These are phyloP conservation scores for Oryza longistaminata DNA, from an alignment of 176 grass and related monocot species.

Conservation along the genomic window DNA sequence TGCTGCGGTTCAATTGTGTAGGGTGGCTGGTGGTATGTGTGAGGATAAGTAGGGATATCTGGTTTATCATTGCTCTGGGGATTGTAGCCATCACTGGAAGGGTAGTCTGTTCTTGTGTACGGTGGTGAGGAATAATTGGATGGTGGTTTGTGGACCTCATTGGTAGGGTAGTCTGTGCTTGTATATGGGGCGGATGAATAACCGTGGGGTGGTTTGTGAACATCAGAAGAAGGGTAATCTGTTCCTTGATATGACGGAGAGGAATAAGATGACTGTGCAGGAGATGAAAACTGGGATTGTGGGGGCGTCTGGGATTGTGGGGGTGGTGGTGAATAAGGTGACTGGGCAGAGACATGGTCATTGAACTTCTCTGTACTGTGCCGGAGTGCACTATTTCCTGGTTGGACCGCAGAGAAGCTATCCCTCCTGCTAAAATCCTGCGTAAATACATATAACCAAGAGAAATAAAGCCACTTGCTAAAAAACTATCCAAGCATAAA, in stretches of 20 bases:
- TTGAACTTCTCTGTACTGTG: slow-evolving; percentile 46
- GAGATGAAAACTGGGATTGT: slow-evolving; percentile 37
- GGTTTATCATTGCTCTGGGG: slow-evolving; percentile 33
- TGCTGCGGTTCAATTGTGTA: slow-evolving; percentile 56
- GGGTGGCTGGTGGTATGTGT: slow-evolving; percentile 63
- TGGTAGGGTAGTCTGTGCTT: slow-evolving; percentile 54
- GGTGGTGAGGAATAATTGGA: slow-evolving; percentile 60
- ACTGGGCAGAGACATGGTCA: slow-evolving; percentile 42
- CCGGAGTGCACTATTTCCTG: slow-evolving; percentile 24
- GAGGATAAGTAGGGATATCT: slow-evolving; percentile 61
- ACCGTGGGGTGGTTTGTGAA: slow-evolving; percentile 38
- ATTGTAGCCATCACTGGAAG: slow-evolving; percentile 56
- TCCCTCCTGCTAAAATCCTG: slow-evolving; percentile 63
- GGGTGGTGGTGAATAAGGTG: slow-evolving; percentile 48
- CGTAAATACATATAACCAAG: slow-evolving; percentile 15
- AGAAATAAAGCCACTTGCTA: not conserved
- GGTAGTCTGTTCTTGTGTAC: slow-evolving; percentile 53
- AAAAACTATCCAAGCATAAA: not conserved
- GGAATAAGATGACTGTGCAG: slow-evolving; percentile 48
- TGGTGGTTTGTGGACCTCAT: slow-evolving; percentile 56
- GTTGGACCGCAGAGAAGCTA: slow-evolving; percentile 60
- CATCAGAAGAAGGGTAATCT: slow-evolving; percentile 51
- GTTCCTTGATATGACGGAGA: slow-evolving; percentile 53
- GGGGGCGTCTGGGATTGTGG: slow-evolving; percentile 32
- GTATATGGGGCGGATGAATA: slow-evolving; percentile 49